Evolutionary conservation across 1,284 basidiomycete genomes (phyloP).

Genomic region (Irpex lacteus): DNA sequence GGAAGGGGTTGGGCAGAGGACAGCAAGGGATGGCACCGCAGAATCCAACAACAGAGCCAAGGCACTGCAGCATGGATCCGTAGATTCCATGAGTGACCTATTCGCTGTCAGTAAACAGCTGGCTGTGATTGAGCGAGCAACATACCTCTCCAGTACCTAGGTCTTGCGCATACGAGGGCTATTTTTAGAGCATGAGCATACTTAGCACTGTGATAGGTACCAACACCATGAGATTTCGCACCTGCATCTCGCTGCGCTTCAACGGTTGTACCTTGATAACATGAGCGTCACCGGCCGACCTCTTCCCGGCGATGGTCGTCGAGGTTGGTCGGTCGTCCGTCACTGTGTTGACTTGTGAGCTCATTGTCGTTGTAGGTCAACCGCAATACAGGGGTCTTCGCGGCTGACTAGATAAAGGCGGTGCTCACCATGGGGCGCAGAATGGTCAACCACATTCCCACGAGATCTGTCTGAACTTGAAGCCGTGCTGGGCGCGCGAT

Average conservation of each 20-base stretch:
- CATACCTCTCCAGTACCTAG: constrained; percentile 63
- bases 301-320: constrained; percentile 28
- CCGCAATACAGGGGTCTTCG: constrained; percentile 13
- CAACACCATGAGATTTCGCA: constrained; percentile 29
- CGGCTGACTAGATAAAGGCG: constrained; percentile 8
- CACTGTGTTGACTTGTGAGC: constrained; percentile 35
- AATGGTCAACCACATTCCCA: constrained; percentile 76
- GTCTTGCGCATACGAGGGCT: constrained; percentile 90
- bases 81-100: constrained; percentile 83
- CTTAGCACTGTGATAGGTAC: constrained; percentile 14
- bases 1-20: constrained; percentile 78
- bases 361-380: constrained; percentile 3
- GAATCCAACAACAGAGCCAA: constrained; percentile 60
- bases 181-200: constrained; percentile 5
- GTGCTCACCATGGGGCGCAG: constrained; percentile 61
- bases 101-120: constrained; percentile 11
- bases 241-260: constrained; percentile 84
- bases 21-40: constrained; percentile 86
- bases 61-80: constrained; percentile 73
- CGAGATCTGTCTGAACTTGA: constrained; percentile 34
- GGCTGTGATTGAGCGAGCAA: background rate
- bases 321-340: constrained; percentile 43
- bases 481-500: constrained; percentile 25
- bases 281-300: constrained; percentile 26
- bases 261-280: constrained; percentile 76